Evolutionary conservation across 1,139 yeast species (phyloP).

Genomic region (Yamadazyma atmosphaerica): DNA sequence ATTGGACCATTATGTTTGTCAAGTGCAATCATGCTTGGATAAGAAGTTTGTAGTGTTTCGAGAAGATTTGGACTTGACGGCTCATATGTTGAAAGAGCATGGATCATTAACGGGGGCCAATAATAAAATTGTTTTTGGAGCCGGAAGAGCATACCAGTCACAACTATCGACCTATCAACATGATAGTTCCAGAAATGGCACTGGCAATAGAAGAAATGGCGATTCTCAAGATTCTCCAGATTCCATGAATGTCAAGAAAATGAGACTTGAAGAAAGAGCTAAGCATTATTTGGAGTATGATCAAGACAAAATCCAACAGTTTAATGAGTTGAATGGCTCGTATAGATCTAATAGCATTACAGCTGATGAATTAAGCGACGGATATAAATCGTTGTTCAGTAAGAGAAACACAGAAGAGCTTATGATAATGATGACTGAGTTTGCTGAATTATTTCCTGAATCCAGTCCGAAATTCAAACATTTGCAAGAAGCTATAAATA

Average conservation of each 20-base stretch:
- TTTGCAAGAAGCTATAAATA: slow-evolving; percentile 26
- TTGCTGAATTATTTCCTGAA: slow-evolving; percentile 53
- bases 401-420: slow-evolving; percentile 46
- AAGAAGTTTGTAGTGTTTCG: slow-evolving; percentile 89
- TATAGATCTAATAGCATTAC: slow-evolving; percentile 49
- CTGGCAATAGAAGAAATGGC: slow-evolving; percentile 8
- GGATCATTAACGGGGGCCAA: slow-evolving; percentile 56
- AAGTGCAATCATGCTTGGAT: slow-evolving; percentile 80
- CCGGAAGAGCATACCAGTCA: slow-evolving; percentile 56
- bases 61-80: slow-evolving; percentile 82
- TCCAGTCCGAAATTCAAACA: slow-evolving; percentile 28
- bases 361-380: slow-evolving; percentile 48
- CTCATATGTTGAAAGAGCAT: slow-evolving; percentile 86
- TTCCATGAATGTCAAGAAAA: slow-evolving; percentile 52
- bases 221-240: slow-evolving; percentile 31
- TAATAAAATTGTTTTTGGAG: slow-evolving; percentile 42
- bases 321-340: slow-evolving; percentile 48
- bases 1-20: slow-evolving; percentile 73
- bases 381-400: slow-evolving; percentile 55
- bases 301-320: slow-evolving; percentile 44
- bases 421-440: slow-evolving; percentile 53
- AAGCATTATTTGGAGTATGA: slow-evolving; percentile 69
- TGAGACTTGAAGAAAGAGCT: slow-evolving; percentile 82
- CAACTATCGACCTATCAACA: slow-evolving; percentile 62
- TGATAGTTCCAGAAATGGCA: slow-evolving; percentile 9